Base-by-base conservation (phyloP, 139 green algal species). In the Auxenochlorella pyrenoidosa region DNA sequence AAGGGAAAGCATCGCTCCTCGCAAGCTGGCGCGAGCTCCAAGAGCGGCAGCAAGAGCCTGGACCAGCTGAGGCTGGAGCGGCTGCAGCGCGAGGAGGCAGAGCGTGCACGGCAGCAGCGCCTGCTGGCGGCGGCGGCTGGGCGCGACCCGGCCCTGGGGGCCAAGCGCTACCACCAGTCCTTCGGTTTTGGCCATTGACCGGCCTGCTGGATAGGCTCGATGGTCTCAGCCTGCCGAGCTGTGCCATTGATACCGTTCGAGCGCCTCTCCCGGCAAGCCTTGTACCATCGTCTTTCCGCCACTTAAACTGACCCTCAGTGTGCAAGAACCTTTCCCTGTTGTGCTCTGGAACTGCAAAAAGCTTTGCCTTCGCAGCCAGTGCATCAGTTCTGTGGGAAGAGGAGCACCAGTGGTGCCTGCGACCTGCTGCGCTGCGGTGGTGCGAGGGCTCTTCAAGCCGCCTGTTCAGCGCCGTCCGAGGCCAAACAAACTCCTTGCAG, bases 41-140 rank as follows among this genome's bases (percentile, higher is more conserved):
- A n/a, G 70, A 19, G 28, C 30, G 30, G 86, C 15, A 76, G 65
- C n/a, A n/a, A n/a, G 40, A 16, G 58, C 34, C 28, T 92, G 16
- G 89, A 90, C 43, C 71, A 89, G 59, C 88, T 96, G 81, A 84
- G 94, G 60, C 88, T 86, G 51, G 94, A 96, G 87, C 87, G 94
- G 72, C 70, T 94, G 80, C 58, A 80, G 34, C 82, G 94, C 10
- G 93, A 96, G 86, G 75, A 86, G 22, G 86, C 68, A 10, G 93
- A 95, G 88, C 60, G 84, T 38, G 70, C 34, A 21, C 75, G 90
- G 34, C 83, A 84, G 86, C 79, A 86, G 65, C 66, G 83, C 21
- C 30, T 88, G 60, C 59, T 88, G 63, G 75, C 75, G 26, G 75
- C 41, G n/a, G 76, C 60, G 1, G 60, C 60, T 21, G 75, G 63